Percentiles rank a stretch among this genome's conserved stretches.
Evolutionary conservation across 164 flowering plant species (phyloP).

Genomic region (Chimonanthus salicifolius): DNA sequence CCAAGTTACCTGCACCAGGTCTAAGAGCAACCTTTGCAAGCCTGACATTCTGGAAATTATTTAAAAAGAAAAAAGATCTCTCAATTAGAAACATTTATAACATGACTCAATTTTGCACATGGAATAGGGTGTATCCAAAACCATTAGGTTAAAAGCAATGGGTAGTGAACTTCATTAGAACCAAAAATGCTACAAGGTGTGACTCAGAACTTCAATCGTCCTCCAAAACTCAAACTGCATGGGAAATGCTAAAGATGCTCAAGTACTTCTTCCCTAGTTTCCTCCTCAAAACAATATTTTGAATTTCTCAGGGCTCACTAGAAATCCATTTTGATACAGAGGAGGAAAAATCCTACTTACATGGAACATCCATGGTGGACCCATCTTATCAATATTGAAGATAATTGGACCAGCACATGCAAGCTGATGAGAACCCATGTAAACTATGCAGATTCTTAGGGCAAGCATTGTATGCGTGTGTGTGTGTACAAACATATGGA

Average conservation of each 20-base stretch:
- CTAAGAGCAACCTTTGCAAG: slow-evolving; percentile 85
- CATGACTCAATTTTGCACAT: not conserved
- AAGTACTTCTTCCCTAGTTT: not conserved
- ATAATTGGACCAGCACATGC: not conserved
- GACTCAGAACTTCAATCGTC: no score
- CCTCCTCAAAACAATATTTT: not conserved
- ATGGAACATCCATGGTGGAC: not conserved
- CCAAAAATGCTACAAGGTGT: no score
- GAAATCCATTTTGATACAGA: not conserved
- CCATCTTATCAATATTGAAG: not conserved
- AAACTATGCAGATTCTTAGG: not conserved
- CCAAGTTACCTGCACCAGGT: slow-evolving; percentile 95
- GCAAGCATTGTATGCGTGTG: no score
- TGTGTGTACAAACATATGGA: no score
- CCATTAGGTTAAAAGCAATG: no score
- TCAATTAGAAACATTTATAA: not conserved
- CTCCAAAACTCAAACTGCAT: not conserved
- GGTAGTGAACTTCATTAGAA: no score
- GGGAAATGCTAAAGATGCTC: not conserved
- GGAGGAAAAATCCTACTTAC: not conserved
- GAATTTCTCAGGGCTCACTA: not conserved
- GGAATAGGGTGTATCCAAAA: no score
- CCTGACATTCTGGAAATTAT: slow-evolving; percentile 62
- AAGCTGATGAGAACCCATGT: not conserved
- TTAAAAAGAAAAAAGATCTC: not conserved